Base-by-base conservation (phyloP, 768 basidiomycete species). In the Hericium erinaceus region DNA sequence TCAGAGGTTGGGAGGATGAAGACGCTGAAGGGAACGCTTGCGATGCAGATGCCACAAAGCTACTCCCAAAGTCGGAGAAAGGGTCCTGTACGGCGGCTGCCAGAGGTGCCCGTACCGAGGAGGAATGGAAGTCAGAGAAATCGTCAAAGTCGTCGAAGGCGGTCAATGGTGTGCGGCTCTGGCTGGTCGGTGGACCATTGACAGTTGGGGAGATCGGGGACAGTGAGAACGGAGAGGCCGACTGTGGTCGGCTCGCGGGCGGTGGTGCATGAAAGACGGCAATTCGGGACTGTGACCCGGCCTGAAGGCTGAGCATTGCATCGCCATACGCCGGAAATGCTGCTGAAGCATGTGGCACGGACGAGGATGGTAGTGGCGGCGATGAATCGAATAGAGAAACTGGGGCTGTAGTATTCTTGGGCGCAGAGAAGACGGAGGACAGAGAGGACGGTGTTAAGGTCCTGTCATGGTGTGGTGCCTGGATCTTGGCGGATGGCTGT, bases 121-220 rank as follows among this genome's bases (percentile, higher is more conserved):
- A 70, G 4, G 72, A 69, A 54, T 70, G 60, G 63, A 80, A 79
- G 40, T 81, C 80, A 5, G 77, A 72, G 62, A 84, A 87, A 51
- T 83, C 81, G 56, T 75, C 74, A 40, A 73, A 67, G 20, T 60
- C 54, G 12, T 57, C 55, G 37, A 40, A 18, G n/a, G 5, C 24
- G 7, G 33, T 33, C 33, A 33, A 33, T 6, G 33, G 33, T 8
- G 5, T 8, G 33, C 7, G 33, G 8, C 33, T 33, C 33, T 33
- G 33, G 33, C 33, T 33, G 9, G 33, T 33, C 33, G 33, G 9
- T 33, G 33, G 33, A 33, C 33, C 33, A 33, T 6, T 9, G 33
- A 33, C 33, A 33, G 33, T 10, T 33, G 33, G 33, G 33, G 33
- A 33, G 33, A 33, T 33, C 33, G 33, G 6, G 9, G 33, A 33